Evolutionary conservation across 2,329 filamentous ascomycete species (phyloP).

Genomic region (Massarina eburnea): DNA sequence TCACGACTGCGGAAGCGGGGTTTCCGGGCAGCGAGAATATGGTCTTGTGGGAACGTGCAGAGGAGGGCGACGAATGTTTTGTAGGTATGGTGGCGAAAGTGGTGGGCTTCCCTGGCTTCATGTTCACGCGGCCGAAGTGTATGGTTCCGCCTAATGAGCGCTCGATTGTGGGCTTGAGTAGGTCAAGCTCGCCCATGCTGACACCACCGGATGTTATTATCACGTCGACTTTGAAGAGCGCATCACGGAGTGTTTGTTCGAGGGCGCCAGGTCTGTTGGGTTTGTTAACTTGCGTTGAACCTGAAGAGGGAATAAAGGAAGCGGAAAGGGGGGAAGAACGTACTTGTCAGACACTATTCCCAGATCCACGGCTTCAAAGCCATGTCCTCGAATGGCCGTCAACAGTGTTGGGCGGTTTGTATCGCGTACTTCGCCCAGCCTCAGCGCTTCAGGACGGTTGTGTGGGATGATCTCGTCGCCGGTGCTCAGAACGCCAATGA

Average conservation of each 20-base stretch:
- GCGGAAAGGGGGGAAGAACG: constrained; percentile 6
- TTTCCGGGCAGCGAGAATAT: constrained; percentile 94
- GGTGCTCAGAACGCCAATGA: constrained; percentile 86
- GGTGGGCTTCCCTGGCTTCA: constrained; percentile 98
- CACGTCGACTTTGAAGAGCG: constrained; percentile 73
- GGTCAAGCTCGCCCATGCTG: constrained; percentile 95
- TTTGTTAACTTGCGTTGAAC: constrained; percentile 15
- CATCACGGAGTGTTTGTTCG: constrained; percentile 74
- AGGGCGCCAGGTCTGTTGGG: constrained; percentile 64
- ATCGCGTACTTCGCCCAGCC: constrained; percentile 84
- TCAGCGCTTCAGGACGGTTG: constrained; percentile 62
- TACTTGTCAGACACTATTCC: constrained; percentile 78
- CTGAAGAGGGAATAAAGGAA: neutral
- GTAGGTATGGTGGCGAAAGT: constrained; percentile 88
- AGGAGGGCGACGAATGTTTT: constrained; percentile 52
- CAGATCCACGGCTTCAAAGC: constrained; percentile 79
- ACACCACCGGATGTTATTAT: constrained; percentile 93
- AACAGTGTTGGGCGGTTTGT: constrained; percentile 89
- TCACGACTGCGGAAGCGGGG: constrained; percentile 88
- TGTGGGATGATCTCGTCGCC: constrained; percentile 91
- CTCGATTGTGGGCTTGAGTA: constrained; percentile 95
- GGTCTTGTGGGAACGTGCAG: constrained; percentile 63
- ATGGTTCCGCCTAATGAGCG: constrained; percentile 86
- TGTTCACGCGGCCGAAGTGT: constrained; percentile 91
- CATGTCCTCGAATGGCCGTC: constrained; percentile 71